These are phyloP conservation scores for Hemisphaericaspora subhashii DNA, from an alignment of 1,139 yeast genomes.

Conservation along the genomic window DNA sequence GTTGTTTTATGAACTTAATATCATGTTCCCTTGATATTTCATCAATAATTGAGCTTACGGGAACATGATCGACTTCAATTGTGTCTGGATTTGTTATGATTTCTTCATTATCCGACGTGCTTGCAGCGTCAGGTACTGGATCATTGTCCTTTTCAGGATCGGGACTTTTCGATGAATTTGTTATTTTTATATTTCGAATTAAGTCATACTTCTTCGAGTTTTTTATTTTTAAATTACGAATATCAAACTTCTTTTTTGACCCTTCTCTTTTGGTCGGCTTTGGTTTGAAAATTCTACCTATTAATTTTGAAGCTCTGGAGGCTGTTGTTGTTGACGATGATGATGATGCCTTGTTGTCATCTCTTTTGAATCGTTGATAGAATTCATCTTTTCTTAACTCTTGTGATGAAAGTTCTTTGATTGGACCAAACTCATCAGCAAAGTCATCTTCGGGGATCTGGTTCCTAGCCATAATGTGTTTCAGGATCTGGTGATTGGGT, in stretches of 20 bases:
- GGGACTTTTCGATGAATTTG: background rate
- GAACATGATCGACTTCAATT: too few species aligned
- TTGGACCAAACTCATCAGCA: constrained; percentile 31
- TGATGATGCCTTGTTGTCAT: background rate
- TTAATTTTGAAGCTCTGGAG: too few species aligned
- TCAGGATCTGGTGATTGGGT: too few species aligned
- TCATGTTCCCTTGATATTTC: constrained; percentile 13
- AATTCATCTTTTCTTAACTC: constrained; percentile 2
- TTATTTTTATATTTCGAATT: constrained; percentile 3
- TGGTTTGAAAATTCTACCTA: background rate
- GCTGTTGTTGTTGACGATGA: background rate
- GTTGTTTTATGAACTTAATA: constrained; percentile 16
- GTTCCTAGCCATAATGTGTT: constrained; percentile 1
- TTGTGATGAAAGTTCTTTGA: constrained; percentile 21
- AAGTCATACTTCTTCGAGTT: background rate
- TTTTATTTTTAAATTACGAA: background rate
- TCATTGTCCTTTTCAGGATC: background rate
- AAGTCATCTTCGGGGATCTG: constrained; percentile 21
- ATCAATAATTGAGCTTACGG: too few species aligned
- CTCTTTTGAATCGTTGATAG: background rate
- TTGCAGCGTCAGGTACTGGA: background rate
- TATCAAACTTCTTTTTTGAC: background rate
- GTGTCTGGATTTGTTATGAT: background rate
- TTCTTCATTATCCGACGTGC: background rate
- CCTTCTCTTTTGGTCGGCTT: background rate